Conservation (phyloP, 192 early-diverging fungal genomes). For the Chytriomyces hyalinus region DNA sequence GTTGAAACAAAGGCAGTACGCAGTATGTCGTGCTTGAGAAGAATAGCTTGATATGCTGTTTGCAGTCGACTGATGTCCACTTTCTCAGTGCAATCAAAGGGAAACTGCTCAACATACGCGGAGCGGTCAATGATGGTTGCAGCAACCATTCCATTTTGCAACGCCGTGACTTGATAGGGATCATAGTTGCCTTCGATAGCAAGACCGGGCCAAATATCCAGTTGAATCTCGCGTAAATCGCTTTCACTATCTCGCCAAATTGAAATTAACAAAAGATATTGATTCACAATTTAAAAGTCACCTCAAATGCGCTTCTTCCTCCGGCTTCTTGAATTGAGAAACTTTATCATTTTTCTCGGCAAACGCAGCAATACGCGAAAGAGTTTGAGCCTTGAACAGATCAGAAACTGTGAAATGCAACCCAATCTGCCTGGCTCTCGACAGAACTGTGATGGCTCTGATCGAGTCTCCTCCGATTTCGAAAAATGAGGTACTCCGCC, state of each 20-base stretch:
- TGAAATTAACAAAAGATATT: no score
- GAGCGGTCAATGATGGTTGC: background rate
- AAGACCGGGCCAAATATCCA: background rate
- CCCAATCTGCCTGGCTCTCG: no score
- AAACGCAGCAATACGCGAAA: no score
- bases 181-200: background rate
- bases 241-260: background rate
- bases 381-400: no score
- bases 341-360: no score
- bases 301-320: no score
- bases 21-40: constrained; percentile 27
- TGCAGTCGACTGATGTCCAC: constrained; percentile 10
- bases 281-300: no score
- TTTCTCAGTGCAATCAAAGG: constrained; percentile 1
- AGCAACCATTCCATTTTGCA: background rate
- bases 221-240: background rate
- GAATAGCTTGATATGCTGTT: constrained; percentile 16
- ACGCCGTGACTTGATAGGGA: background rate
- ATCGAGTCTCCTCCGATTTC: no score
- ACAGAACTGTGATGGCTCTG: no score
- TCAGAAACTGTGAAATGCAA: no score
- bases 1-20: constrained; percentile 37
- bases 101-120: background rate
- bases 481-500: no score
- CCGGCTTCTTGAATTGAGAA: no score